Percentiles rank a stretch among this genome's conserved stretches.
phyloP scores from a whole-genome alignment of 768 basidiomycete species.

The Suillus plorans region DNA sequence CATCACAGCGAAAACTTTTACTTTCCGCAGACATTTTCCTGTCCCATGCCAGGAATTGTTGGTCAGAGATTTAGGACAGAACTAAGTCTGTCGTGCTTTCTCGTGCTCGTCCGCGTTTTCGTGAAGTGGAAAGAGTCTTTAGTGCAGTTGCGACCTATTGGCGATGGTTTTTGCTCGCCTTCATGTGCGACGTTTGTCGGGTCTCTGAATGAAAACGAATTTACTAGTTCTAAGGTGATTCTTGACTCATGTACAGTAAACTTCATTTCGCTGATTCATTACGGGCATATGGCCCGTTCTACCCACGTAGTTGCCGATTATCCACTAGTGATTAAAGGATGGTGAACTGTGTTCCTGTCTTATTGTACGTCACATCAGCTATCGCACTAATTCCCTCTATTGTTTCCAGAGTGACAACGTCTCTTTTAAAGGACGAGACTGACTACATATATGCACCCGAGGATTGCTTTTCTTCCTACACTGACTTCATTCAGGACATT shows the following conservation, averaged over 20 bases:
- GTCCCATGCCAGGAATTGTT: background rate
- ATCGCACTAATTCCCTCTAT: background rate
- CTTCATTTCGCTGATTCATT: background rate
- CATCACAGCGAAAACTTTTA: background rate
- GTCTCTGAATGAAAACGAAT: constrained; percentile 12
- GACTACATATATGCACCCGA: constrained; percentile 25
- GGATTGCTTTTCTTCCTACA: constrained; percentile 24
- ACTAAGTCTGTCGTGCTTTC: background rate
- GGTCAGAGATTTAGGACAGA: background rate
- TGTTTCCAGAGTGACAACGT: constrained; percentile 10
- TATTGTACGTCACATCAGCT: constrained; percentile 14
- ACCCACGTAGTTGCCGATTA: background rate
- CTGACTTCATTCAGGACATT: constrained; percentile 18
- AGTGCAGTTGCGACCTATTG: background rate
- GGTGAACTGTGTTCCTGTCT: constrained; percentile 26
- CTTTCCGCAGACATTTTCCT: background rate
- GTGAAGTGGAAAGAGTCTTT: too few species aligned
- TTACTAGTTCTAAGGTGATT: constrained; percentile 17
- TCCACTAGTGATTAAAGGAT: constrained; percentile 4
- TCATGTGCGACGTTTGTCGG: constrained; percentile 2
- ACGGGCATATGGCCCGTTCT: constrained; percentile 22
- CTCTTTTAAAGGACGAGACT: constrained; percentile 4
- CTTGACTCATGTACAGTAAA: background rate
- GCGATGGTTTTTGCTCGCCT: constrained; percentile 3
- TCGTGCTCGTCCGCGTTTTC: background rate